Base-by-base conservation (phyloP, 2,329 filamentous ascomycete species). In the Chrysosporium keratinophilum region DNA sequence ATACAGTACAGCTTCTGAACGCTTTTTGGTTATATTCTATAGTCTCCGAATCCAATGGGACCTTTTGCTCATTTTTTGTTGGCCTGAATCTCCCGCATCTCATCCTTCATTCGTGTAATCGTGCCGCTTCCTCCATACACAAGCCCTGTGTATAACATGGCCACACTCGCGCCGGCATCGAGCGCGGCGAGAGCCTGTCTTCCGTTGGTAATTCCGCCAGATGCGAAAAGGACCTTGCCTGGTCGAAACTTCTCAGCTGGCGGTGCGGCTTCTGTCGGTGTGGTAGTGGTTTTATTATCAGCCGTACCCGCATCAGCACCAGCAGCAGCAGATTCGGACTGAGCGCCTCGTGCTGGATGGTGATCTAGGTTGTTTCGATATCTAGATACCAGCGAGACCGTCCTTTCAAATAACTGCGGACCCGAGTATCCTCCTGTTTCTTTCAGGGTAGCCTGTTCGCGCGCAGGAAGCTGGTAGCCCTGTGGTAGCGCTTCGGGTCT, bases 381-480 rank as follows among this genome's bases (percentile, higher is more conserved):
- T 60, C 83, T 81, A 56, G 78, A 82, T 0, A 97, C 90, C 7
- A 98, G 76, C 5, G 79, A 77, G 20, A 91, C 73, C 0, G 89
- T 96, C 50, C 84, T 79, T 58, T 84, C 80, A 63, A 95, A 95
- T 76, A 95, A 82, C 66, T 86, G 85, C 0, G 93, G 93, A 0
- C 93, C 91, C 0, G 89, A 95, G 69, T 89, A 94, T 1, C 93
- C 91, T 28, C 93, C 90, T 17, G 84, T 83, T 71, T 96, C 88
- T 54, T 77, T 76, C 33, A 96, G 69, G 1, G 83, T 77, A 56
- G 74, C 71, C 60, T 82, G 76, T 66, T 98, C 91, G 58, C 79
- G 76, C 1, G 74, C 63, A 0, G 83, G 79, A 23, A 95, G 76
- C 34, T 74, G 69, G 59, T 84, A 79, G 23, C 84, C 83, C 20